Evolutionary conservation across 2,329 filamentous ascomycete genomes (phyloP).

Genomic region (Fusarium succisae): DNA sequence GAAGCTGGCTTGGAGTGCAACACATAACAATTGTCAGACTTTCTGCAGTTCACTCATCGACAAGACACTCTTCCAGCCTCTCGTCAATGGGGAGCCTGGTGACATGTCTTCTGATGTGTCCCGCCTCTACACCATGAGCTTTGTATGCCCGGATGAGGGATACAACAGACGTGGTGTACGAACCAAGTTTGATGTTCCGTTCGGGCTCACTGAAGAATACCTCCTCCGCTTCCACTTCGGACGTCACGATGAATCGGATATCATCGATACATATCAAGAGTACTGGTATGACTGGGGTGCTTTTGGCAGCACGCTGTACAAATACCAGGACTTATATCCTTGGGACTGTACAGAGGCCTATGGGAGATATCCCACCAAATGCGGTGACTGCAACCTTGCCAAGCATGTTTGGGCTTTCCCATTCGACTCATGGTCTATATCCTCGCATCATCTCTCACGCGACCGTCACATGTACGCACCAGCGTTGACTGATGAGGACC

Average conservation of each 20-base stretch:
- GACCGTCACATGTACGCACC: conserved; percentile 49
- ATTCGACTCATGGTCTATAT: conserved; percentile 56
- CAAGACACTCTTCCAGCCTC: conserved; percentile 41
- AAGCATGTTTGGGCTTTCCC: conserved; percentile 58
- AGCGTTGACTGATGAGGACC: conserved; percentile 2
- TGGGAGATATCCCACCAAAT: conserved; percentile 47
- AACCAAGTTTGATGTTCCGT: conserved; percentile 50
- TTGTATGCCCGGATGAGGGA: conserved; percentile 46
- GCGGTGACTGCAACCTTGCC: conserved; percentile 53
- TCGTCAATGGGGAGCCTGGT: conserved; percentile 23
- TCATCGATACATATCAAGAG: conserved; percentile 55
- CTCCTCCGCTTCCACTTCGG: conserved; percentile 52
- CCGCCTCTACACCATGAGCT: conserved; percentile 52
- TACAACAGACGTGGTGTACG: conserved; percentile 40
- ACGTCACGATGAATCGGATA: conserved; percentile 52
- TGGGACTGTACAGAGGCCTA: conserved; percentile 60
- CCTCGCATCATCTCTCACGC: conserved; percentile 50
- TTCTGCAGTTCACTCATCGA: conserved; percentile 52
- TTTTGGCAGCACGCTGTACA: conserved; percentile 51
- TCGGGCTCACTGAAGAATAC: conserved; percentile 55
- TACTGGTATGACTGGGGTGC: conserved; percentile 59
- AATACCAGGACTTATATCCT: conserved; percentile 54
- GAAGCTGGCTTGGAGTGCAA: conserved; percentile 45
- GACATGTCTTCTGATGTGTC: not conserved
- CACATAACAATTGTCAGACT: conserved; percentile 50